Conservation (phyloP, 2,329 filamentous ascomycete species). For the Ascochyta fabae region DNA sequence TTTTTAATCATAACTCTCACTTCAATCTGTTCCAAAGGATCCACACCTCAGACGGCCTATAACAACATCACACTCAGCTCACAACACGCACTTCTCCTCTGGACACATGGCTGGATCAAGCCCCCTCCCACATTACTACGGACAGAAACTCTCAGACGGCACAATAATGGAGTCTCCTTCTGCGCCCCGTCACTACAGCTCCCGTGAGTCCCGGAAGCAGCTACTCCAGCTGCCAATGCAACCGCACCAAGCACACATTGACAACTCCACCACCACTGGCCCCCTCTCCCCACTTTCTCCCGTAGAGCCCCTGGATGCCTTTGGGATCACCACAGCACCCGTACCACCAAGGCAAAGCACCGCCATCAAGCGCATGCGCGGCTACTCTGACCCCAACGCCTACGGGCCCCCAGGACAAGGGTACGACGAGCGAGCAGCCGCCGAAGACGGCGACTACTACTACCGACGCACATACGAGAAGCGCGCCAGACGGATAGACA, state of each 20-base stretch:
- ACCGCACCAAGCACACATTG: slow-evolving; percentile 35
- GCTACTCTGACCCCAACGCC: slow-evolving; percentile 21
- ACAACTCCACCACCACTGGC: slow-evolving; percentile 13
- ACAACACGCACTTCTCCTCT: slow-evolving; percentile 12
- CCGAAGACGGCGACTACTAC: slow-evolving; percentile 21
- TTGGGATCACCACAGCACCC: slow-evolving; percentile 9
- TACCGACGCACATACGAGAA: slow-evolving; percentile 17
- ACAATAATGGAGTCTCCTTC: slow-evolving; percentile 37
- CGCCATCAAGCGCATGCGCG: slow-evolving; percentile 13
- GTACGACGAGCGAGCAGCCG: slow-evolving; percentile 11
- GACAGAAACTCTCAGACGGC: slow-evolving; percentile 38
- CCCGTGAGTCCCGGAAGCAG: slow-evolving; percentile 36
- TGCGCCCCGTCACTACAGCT: slow-evolving; percentile 21
- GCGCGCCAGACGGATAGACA: slow-evolving; percentile 12
- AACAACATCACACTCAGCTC: slow-evolving; percentile 10
- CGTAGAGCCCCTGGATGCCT: slow-evolving; percentile 13
- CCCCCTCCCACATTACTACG: slow-evolving; percentile 37
- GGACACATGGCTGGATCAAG: slow-evolving; percentile 31
- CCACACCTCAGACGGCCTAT: neutral
- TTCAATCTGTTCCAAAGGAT: neutral
- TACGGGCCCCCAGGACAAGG: slow-evolving; percentile 10
- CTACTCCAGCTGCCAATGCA: slow-evolving; percentile 39
- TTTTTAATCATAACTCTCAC: neutral
- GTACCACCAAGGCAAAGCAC: slow-evolving; percentile 16
- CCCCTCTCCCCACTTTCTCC: slow-evolving; percentile 22